Base-by-base conservation (phyloP, 257 asterid species). In the Sherardia arvensis region DNA sequence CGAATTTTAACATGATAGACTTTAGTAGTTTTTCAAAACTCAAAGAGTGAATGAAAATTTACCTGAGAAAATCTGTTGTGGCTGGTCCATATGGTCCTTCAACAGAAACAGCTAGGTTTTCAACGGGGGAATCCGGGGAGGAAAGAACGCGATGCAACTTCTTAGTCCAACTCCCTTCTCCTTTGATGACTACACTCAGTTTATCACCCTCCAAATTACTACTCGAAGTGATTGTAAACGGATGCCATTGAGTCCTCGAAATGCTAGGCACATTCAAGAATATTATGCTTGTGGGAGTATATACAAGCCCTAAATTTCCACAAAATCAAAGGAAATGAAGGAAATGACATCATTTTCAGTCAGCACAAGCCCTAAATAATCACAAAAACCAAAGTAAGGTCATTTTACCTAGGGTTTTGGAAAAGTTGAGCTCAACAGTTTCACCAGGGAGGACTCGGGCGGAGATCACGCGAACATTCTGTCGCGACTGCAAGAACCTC, bases 81-180 rank as follows among this genome's bases (percentile, higher is more conserved):
- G 80, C 38, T 0, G 98, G 95, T 40, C 98, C 97, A 47, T 92
- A 92, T 34, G 98, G 98, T 33, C 98, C 98, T 73, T 92, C 97
- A 11, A 84, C 30, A 3, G 95, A 83, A 15, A 74, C 89, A 2
- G 69, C 79, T 2, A 92, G 89, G 21, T 74, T 85, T 5, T 82
- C 93, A 4, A 72, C 8, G 0, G 87, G 53, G 68, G 85, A 63
- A 72, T 40, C n/a, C 1, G 95, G 81, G 0, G 88, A 88, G 43
- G 88, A 73, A 47, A 92, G 81, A 18, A 75, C 15, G 22, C 81
- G 79, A 67, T 85, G 73, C 23, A 92, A 92, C 73, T 78, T 83
- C 66, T 64, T 79, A 3, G 95, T 59, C 98, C 98, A 92, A 43
- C 72, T 83, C 67, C 98, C 97, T 66, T 88, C 95, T 1, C 76